Evolutionary conservation across 805 yeast species (phyloP).

Genomic region (Starmera quercuum): DNA sequence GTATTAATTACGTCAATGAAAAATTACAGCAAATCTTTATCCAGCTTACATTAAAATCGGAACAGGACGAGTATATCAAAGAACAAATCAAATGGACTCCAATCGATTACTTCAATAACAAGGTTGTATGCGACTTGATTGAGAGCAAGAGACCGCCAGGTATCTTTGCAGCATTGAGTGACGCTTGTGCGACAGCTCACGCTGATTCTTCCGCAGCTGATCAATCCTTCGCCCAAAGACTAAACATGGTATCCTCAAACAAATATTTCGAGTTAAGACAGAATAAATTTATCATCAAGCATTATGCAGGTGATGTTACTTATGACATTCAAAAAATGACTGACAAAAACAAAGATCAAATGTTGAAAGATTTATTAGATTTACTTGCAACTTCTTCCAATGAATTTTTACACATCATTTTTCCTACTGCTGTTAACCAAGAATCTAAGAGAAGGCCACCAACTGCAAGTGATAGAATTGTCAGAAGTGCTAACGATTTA

Average conservation of each 20-base stretch:
- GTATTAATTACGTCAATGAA: slow-evolving; percentile 94
- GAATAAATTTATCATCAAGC: slow-evolving; percentile 82
- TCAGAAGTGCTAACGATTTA: slow-evolving; percentile 80
- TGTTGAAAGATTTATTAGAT: slow-evolving; percentile 82
- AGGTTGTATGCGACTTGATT: slow-evolving; percentile 93
- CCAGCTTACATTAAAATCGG: slow-evolving; percentile 90
- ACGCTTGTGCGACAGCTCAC: slow-evolving; percentile 96
- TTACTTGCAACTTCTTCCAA: slow-evolving; percentile 67
- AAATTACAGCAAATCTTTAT: slow-evolving; percentile 95
- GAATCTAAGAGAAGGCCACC: slow-evolving; percentile 82
- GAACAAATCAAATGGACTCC: slow-evolving; percentile 98
- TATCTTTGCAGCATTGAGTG: slow-evolving; percentile 90
- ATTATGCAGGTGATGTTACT: slow-evolving; percentile 97
- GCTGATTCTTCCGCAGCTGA: slow-evolving; percentile 97
- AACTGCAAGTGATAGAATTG: slow-evolving; percentile 93
- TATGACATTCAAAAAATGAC: slow-evolving; percentile 88
- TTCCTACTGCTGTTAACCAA: slow-evolving; percentile 59
- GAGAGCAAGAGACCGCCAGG: slow-evolving; percentile 96
- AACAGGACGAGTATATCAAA: slow-evolving; percentile 93
- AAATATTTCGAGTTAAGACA: slow-evolving; percentile 87
- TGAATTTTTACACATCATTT: slow-evolving; percentile 47
- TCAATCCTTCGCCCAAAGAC: slow-evolving; percentile 88
- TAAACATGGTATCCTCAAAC: slow-evolving; percentile 74
- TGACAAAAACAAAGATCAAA: slow-evolving; percentile 92
- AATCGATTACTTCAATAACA: slow-evolving; percentile 90